Evolutionary conservation across 108 stramenopile species (phyloP).

Genomic region (Discostella pseudostelligera): DNA sequence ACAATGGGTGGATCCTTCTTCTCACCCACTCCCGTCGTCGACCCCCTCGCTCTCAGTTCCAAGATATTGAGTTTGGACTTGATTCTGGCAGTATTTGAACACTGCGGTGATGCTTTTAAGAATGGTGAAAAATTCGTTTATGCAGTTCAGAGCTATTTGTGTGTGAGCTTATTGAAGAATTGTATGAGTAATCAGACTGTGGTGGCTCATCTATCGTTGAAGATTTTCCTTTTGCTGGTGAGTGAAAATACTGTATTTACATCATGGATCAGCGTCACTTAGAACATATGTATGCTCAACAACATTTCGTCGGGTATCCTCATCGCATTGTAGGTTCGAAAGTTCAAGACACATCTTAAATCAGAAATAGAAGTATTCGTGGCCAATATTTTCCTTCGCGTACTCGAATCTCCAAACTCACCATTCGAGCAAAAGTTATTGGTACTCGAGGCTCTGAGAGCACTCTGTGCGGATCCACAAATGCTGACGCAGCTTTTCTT

Average conservation of each 20-base stretch:
- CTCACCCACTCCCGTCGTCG: conserved; percentile 44
- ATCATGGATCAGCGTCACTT: no score
- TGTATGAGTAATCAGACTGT: conserved; percentile 90
- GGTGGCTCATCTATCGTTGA: conserved; percentile 91
- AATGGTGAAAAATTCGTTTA: conserved; percentile 86
- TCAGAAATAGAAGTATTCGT: conserved; percentile 97
- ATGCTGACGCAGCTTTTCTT: conserved; percentile 94
- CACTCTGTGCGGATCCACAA: conserved; percentile 85
- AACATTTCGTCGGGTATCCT: background rate
- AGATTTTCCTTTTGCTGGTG: conserved; percentile 93
- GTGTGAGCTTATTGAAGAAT: conserved; percentile 92
- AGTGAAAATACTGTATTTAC: conserved; percentile 11
- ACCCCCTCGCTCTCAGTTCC: conserved; percentile 83
- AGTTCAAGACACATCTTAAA: conserved; percentile 93
- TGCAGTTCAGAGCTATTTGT: conserved; percentile 91
- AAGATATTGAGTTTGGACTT: conserved; percentile 94
- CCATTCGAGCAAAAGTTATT: conserved; percentile 93
- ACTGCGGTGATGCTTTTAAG: conserved; percentile 79
- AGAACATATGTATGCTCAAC: no score
- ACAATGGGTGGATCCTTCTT: conserved; percentile 48
- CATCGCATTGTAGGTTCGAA: conserved; percentile 55
- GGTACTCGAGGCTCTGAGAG: conserved; percentile 90
- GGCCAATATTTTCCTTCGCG: conserved; percentile 92
- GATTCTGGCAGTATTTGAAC: conserved; percentile 83
- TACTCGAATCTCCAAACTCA: conserved; percentile 94